Evolutionary conservation across 2,329 filamentous ascomycete genomes (phyloP).

Genomic region (Venturia carpophila): DNA sequence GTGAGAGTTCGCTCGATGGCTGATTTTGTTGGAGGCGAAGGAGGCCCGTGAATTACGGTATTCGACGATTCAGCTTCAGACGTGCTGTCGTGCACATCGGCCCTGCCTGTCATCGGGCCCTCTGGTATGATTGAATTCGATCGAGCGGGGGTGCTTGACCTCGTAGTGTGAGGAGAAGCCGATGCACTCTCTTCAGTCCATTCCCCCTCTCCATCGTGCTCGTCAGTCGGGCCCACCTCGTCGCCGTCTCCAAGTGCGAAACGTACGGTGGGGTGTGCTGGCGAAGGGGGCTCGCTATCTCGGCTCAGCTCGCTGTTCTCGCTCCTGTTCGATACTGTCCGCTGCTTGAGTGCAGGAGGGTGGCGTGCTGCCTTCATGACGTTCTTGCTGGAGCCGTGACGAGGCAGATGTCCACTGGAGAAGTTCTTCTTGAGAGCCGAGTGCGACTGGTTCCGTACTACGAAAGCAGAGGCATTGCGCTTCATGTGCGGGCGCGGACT

Average conservation of each 20-base stretch:
- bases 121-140: slow-evolving; percentile 4
- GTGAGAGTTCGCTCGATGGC: neutral
- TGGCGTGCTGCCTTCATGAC: slow-evolving; percentile 31
- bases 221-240: slow-evolving; percentile 24
- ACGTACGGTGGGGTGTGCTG: slow-evolving; percentile 33
- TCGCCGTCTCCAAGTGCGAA: slow-evolving; percentile 33
- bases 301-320: slow-evolving; percentile 23
- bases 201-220: slow-evolving; percentile 26
- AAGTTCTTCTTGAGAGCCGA: slow-evolving; percentile 34
- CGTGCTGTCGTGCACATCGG: slow-evolving; percentile 14
- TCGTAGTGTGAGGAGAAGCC: slow-evolving; percentile 35
- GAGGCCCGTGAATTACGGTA: slow-evolving; percentile 15
- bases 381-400: slow-evolving; percentile 34
- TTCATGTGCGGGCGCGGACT: slow-evolving; percentile 33
- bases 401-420: slow-evolving; percentile 40
- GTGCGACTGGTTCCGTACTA: slow-evolving; percentile 28
- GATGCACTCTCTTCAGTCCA: slow-evolving; percentile 38
- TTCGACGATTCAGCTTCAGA: slow-evolving; percentile 11
- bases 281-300: slow-evolving; percentile 29
- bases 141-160: slow-evolving; percentile 19
- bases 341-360: slow-evolving; percentile 25
- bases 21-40: neutral
- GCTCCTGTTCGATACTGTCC: slow-evolving; percentile 26
- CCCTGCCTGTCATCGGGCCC: slow-evolving; percentile 14
- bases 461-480: slow-evolving; percentile 37